A percentile compares a stretch with the other conserved stretches of the same genome.
Conservation (phyloP, 306 rosid genomes). For the Styphnolobium japonicum region DNA sequence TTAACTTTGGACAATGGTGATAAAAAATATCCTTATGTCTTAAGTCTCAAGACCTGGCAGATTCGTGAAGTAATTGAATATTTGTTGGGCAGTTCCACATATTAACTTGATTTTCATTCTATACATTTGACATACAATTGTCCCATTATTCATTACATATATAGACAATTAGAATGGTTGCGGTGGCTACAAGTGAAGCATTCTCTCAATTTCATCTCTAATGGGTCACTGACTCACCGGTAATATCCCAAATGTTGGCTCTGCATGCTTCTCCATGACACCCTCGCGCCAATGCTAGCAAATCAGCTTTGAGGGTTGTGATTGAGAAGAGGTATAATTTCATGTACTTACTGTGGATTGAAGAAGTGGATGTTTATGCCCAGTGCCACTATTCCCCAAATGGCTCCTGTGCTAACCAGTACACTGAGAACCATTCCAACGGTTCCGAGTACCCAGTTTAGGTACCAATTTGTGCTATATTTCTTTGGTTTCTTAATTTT, state of each 20-base stretch:
- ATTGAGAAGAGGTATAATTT: neutral
- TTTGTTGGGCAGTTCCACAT: neutral
- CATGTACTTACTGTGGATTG: conserved; percentile 44
- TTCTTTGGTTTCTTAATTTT: conserved; percentile 54
- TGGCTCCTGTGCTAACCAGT: conserved; percentile 57
- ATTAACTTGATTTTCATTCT: too few relatives aligned
- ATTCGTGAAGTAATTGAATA: neutral
- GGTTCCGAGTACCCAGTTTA: conserved; percentile 53
- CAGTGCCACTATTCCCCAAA: conserved; percentile 51
- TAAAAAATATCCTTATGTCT: neutral
- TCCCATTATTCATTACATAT: too few relatives aligned
- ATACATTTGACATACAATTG: too few relatives aligned
- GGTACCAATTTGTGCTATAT: conserved; percentile 35
- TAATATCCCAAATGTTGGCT: neutral
- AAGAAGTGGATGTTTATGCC: conserved; percentile 66
- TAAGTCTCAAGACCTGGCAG: neutral
- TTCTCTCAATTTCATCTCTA: neutral
- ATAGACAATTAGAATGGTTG: too few relatives aligned
- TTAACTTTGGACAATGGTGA: neutral
- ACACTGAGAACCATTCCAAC: conserved; percentile 55
- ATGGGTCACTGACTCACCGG: neutral
- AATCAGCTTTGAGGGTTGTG: neutral
- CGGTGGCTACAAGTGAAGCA: neutral
- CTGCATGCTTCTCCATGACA: neutral
- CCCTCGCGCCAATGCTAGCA: neutral